phyloP scores from a whole-genome alignment of 805 yeast species.

The Candida broadrunensis region DNA sequence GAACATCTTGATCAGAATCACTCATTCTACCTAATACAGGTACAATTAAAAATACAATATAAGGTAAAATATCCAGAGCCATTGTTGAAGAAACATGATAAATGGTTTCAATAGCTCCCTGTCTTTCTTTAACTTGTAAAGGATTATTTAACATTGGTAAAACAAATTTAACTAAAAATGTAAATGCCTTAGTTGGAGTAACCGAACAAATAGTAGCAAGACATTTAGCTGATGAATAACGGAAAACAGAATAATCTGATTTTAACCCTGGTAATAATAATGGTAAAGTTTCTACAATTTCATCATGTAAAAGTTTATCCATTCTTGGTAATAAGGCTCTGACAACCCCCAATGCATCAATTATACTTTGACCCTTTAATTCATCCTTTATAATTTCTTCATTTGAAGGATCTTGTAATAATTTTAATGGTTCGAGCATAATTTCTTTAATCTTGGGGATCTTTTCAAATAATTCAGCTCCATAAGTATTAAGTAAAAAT shows the following conservation, averaged over 20 bases:
- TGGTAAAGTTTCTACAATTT: slow-evolving; percentile 43
- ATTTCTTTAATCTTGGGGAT: slow-evolving; percentile 65
- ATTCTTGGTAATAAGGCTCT: slow-evolving; percentile 70
- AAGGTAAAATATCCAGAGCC: slow-evolving; percentile 90
- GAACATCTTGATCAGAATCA: slow-evolving; percentile 85
- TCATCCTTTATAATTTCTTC: slow-evolving; percentile 37
- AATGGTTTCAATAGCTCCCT: slow-evolving; percentile 90
- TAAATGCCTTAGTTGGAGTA: slow-evolving; percentile 68
- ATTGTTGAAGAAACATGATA: slow-evolving; percentile 80
- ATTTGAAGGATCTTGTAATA: slow-evolving; percentile 24
- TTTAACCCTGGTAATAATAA: slow-evolving; percentile 53
- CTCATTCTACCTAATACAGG: slow-evolving; percentile 98
- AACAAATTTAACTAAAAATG: slow-evolving; percentile 71
- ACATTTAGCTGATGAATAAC: slow-evolving; percentile 89
- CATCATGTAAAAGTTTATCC: slow-evolving; percentile 44
- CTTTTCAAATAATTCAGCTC: slow-evolving; percentile 50
- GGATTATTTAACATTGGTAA: slow-evolving; percentile 82
- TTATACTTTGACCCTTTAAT: slow-evolving; percentile 67
- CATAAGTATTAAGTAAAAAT: slow-evolving; percentile 51
- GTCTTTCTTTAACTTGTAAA: slow-evolving; percentile 66
- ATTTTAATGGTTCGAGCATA: slow-evolving; percentile 63
- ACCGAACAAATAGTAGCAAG: slow-evolving; percentile 74
- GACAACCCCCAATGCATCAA: slow-evolving; percentile 83
- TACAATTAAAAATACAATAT: slow-evolving; percentile 90
- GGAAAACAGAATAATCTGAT: slow-evolving; percentile 74